These are phyloP conservation scores for Allodekkera sacchari DNA, from an alignment of 805 yeast species.

Conservation along the genomic window DNA sequence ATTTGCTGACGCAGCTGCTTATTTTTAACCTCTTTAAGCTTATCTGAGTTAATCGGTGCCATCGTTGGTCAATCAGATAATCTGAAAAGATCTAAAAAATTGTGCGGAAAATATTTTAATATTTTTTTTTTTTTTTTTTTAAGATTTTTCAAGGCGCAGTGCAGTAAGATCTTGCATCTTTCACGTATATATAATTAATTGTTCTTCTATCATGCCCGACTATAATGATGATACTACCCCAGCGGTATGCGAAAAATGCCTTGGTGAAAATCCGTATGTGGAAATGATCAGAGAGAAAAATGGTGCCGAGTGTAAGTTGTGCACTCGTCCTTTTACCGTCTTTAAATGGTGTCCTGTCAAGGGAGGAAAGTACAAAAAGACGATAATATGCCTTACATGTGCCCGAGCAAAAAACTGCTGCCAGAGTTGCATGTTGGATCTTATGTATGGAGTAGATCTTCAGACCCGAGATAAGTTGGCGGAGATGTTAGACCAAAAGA, in stretches of 20 bases:
- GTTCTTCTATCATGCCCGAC: background rate
- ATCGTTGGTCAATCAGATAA: no score
- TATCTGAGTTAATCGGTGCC: constrained; percentile 30
- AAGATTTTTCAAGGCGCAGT: background rate
- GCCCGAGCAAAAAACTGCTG: constrained; percentile 76
- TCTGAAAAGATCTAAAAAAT: constrained; percentile 1
- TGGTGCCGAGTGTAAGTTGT: constrained; percentile 79
- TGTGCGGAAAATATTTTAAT: constrained; percentile 1
- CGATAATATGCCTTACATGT: constrained; percentile 73
- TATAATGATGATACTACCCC: constrained; percentile 31
- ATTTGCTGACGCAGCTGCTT: constrained; percentile 75
- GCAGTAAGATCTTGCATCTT: background rate
- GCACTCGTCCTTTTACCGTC: constrained; percentile 78
- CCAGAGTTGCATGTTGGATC: constrained; percentile 79
- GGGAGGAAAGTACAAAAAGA: constrained; percentile 41
- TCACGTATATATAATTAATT: background rate
- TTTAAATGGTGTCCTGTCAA: constrained; percentile 59
- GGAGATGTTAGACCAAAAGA: constrained; percentile 44
- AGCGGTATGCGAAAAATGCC: constrained; percentile 64
- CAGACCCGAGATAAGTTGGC: constrained; percentile 74
- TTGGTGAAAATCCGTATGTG: constrained; percentile 59
- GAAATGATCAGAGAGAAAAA: constrained; percentile 60
- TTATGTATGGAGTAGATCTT: constrained; percentile 73
- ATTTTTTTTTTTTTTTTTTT: background rate
- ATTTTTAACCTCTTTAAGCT: constrained; percentile 48